Percentiles rank a stretch among this genome's conserved stretches.
phyloP scores from a whole-genome alignment of 768 basidiomycete species.

The Crepidotus variabilis region DNA sequence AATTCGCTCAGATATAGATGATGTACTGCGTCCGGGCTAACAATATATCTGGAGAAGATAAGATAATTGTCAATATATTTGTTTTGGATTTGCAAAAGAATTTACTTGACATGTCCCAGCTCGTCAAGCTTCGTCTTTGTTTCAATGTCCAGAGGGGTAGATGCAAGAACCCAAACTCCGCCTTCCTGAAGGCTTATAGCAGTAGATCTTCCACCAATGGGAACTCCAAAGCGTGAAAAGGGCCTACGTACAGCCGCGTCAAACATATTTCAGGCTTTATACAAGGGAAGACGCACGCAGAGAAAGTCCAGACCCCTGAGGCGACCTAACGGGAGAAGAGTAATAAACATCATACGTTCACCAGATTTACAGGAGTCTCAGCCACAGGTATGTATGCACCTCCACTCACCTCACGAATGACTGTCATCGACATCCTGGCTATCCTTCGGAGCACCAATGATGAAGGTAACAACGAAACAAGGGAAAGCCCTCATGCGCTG shows the following conservation, averaged over 20 bases:
- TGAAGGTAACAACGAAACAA: too few relatives aligned
- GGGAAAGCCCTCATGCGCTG: too few relatives aligned
- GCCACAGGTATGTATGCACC: too few relatives aligned
- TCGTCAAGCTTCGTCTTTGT: conserved; percentile 61
- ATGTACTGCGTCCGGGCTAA: conserved; percentile 11
- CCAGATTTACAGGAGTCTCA: too few relatives aligned
- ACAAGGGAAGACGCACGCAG: too few relatives aligned
- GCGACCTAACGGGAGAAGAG: too few relatives aligned
- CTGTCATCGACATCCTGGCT: too few relatives aligned
- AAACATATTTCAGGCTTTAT: too few relatives aligned
- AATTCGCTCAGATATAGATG: conserved; percentile 39
- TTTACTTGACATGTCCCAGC: conserved; percentile 71
- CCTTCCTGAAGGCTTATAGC: conserved; percentile 67
- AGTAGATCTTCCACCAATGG: conserved; percentile 81
- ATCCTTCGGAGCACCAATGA: too few relatives aligned
- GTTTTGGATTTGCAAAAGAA: neutral
- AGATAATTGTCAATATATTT: neutral
- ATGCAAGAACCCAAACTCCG: conserved; percentile 49
- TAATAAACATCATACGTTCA: too few relatives aligned
- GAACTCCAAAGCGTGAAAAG: conserved; percentile 63
- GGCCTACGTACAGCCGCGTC: conserved; percentile 36
- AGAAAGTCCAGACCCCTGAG: too few relatives aligned
- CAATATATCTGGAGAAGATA: conserved; percentile 6
- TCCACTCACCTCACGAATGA: too few relatives aligned
- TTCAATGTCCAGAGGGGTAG: conserved; percentile 28